Evolutionary conservation across 345 rosid genomes (phyloP).

Genomic region (Dovyalis caffra): DNA sequence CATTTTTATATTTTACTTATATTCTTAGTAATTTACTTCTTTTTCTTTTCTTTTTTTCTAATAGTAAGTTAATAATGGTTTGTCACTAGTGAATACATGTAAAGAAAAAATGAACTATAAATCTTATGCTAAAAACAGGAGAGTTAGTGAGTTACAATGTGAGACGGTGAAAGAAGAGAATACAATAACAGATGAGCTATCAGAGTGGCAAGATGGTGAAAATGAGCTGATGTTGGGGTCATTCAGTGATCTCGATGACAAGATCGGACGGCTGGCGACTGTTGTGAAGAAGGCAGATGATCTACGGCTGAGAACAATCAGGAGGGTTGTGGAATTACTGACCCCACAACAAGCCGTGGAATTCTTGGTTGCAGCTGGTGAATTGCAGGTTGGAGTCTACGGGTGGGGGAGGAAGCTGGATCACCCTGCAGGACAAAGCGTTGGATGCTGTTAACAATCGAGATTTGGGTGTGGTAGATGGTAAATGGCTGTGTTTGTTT

Average conservation of each 20-base stretch:
- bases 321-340: slow-evolving; percentile 52
- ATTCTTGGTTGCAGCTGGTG: slow-evolving; percentile 68
- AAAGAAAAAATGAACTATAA: no score
- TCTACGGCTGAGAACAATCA: slow-evolving; percentile 57
- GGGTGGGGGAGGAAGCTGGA: slow-evolving; percentile 60
- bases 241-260: slow-evolving; percentile 26
- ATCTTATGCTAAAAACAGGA: slow-evolving; percentile 34
- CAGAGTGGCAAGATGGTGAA: slow-evolving; percentile 78
- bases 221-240: slow-evolving; percentile 36
- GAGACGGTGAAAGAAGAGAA: slow-evolving; percentile 89
- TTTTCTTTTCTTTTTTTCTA: not conserved
- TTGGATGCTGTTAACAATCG: not conserved
- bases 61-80: slow-evolving; percentile 1
- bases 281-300: slow-evolving; percentile 64
- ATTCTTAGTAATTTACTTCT: not conserved
- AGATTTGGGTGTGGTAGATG: no score
- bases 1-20: not conserved
- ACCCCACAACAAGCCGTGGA: slow-evolving; percentile 67
- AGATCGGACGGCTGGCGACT: slow-evolving; percentile 41
- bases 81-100: no score
- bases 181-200: slow-evolving; percentile 56
- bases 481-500: no score
- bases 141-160: slow-evolving; percentile 83
- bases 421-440: slow-evolving; percentile 10
- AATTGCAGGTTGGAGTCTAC: slow-evolving; percentile 67